Base-by-base conservation (phyloP, 805 yeast genomes). In the Ogataea saltuana region DNA sequence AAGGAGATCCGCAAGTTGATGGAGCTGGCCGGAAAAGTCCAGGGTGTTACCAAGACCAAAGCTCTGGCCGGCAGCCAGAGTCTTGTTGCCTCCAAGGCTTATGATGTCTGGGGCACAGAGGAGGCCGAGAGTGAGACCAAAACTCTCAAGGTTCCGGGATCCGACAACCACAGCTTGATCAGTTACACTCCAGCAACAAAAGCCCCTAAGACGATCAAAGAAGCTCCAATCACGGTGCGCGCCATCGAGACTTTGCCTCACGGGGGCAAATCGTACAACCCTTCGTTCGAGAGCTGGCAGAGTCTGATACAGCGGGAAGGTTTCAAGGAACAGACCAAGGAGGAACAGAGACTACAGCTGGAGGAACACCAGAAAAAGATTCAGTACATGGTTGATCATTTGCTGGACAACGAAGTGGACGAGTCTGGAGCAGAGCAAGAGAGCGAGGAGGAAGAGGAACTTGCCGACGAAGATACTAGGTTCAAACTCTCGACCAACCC, bases 201-300 rank as follows among this genome's bases (percentile, higher is more conserved):
- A 4, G 69, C 64, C 4, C 91, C 93, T 11, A 62, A 61, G 19
- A 83, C 90, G 2, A 54, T 81, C 51, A 70, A 63, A 35, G 63
- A 67, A 23, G 68, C 68, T 3, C 83, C 95, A 1, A 60, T 81
- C n/a, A 55, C 55, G 31, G 76, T 87, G 13, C 74, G 70, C 45
- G 72, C 73, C n/a, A 55, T 67, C 35, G 81, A 72, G 15, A 63
- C 53, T 2, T 44, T 81, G 3, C 89, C 96, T 10, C 83, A 83
- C 55, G 93, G 83, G 2, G 98, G 98, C 42, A 86, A 85, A 62
- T 90, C 98, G 2, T 93, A 88, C 60, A 93, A 93, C 60, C 99
- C 99, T 19, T 75, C 91, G 10, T 70, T 82, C 50, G 85, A 83
- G 43, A 79, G 85, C 20, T 93, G 99, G 99, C 80, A 80, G 54